Evolutionary conservation across 176 grass and related monocot species (phyloP).

Genomic region (Hordeum marinum): DNA sequence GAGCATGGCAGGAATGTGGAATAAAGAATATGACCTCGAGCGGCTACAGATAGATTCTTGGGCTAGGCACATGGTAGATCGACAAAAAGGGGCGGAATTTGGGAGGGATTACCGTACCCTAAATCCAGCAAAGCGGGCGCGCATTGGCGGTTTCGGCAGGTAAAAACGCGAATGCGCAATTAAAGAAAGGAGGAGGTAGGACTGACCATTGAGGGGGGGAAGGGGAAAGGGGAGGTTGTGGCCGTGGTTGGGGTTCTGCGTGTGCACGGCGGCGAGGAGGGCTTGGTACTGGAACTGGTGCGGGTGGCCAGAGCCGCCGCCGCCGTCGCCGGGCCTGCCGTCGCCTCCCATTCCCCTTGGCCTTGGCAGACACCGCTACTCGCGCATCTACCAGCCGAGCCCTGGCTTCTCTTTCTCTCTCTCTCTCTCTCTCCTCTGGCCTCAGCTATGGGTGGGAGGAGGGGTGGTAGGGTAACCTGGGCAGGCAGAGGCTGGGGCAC

Average conservation of each 20-base stretch:
- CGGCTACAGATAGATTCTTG: not conserved
- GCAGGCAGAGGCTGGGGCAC: not conserved
- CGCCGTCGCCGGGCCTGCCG: not conserved
- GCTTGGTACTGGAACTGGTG: slow-evolving; percentile 47
- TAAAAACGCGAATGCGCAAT: not conserved
- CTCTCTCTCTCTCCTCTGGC: not conserved
- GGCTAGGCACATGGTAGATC: slow-evolving; percentile 5
- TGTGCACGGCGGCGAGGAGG: slow-evolving; percentile 40
- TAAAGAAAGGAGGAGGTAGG: not conserved
- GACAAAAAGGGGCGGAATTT: not conserved
- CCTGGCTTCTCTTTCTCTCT: not conserved
- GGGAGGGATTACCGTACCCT: not conserved
- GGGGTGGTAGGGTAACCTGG: slow-evolving; percentile 14
- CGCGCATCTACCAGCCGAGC: slow-evolving; percentile 18
- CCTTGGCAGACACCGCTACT: slow-evolving; percentile 10
- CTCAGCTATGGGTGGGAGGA: not conserved
- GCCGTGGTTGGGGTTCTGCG: slow-evolving; percentile 25
- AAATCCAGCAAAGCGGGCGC: not conserved
- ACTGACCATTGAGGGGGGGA: slow-evolving; percentile 35
- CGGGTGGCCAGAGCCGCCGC: not conserved
- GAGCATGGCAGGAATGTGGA: not conserved
- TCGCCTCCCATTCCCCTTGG: slow-evolving; percentile 27
- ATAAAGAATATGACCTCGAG: not conserved
- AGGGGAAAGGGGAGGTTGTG: slow-evolving; percentile 27
- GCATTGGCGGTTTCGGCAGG: not conserved